Conservation (phyloP, 805 yeast genomes). For the Candida dajiaensis region DNA sequence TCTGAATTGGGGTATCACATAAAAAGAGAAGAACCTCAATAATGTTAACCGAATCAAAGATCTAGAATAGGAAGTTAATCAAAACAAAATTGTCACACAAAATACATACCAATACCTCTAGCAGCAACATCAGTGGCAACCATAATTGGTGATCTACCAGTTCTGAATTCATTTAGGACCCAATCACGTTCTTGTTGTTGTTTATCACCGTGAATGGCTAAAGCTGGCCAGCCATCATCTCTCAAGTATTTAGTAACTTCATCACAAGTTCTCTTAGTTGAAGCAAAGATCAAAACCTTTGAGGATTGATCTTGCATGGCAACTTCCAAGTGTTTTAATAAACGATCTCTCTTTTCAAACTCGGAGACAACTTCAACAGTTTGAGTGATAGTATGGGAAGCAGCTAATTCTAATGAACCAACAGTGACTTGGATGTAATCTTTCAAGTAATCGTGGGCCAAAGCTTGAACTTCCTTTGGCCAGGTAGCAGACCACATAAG, state of each 20-base stretch:
- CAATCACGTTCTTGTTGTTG: conserved; percentile 98
- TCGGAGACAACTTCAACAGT: conserved; percentile 85
- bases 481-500: conserved; percentile 99
- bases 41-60: conserved; percentile 13
- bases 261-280: conserved; percentile 98
- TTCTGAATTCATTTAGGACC: conserved; percentile 90
- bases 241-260: conserved; percentile 87
- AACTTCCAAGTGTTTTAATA: conserved; percentile 73
- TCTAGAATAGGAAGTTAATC: conserved; percentile 17
- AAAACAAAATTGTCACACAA: conserved; percentile 4
- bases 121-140: conserved; percentile 99
- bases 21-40: background rate
- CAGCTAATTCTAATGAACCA: conserved; percentile 94
- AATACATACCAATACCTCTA: conserved; percentile 96
- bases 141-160: conserved; percentile 93
- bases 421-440: conserved; percentile 95
- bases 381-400: conserved; percentile 95
- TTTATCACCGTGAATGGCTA: conserved; percentile 98
- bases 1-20: background rate
- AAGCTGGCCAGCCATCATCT: conserved; percentile 97
- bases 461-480: conserved; percentile 96
- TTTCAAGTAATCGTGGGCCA: conserved; percentile 84
- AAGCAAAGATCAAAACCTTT: conserved; percentile 83
- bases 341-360: conserved; percentile 90
- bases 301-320: conserved; percentile 68